These are phyloP conservation scores for Geranomyces variabilis DNA, from an alignment of 192 early-diverging fungal genomes.

Conservation along the genomic window DNA sequence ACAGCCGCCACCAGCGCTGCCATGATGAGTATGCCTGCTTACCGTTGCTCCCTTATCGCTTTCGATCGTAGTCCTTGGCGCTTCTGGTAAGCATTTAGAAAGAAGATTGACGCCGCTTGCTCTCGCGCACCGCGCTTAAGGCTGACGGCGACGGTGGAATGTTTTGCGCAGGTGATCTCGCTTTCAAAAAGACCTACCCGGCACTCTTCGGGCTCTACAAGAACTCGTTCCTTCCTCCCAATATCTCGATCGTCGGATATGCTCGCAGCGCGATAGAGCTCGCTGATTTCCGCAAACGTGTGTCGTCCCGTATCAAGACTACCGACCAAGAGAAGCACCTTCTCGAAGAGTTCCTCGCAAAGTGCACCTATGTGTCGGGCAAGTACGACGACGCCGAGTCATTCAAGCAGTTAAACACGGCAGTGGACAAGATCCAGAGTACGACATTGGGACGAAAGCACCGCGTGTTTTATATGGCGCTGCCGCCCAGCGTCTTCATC, in stretches of 20 bases:
- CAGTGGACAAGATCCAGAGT: slow-evolving; percentile 63
- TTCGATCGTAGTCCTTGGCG: slow-evolving; percentile 34
- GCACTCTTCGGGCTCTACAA: slow-evolving; percentile 93
- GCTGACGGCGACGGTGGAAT: slow-evolving; percentile 1
- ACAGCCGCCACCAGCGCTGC: background rate
- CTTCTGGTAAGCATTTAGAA: slow-evolving; percentile 27
- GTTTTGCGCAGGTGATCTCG: slow-evolving; percentile 80
- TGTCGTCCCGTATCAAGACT: slow-evolving; percentile 70
- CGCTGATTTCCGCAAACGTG: slow-evolving; percentile 75
- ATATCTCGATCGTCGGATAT: slow-evolving; percentile 85
- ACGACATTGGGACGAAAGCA: slow-evolving; percentile 53
- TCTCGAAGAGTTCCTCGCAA: slow-evolving; percentile 66
- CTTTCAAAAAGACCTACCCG: slow-evolving; percentile 98
- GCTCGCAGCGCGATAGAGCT: slow-evolving; percentile 81
- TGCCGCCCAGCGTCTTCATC: slow-evolving; percentile 95
- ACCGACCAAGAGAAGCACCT: slow-evolving; percentile 58
- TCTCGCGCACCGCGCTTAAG: background rate
- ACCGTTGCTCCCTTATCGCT: slow-evolving; percentile 1
- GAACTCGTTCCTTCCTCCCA: slow-evolving; percentile 76
- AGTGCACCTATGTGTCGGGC: slow-evolving; percentile 80
- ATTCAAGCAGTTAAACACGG: slow-evolving; percentile 68
- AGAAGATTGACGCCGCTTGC: background rate
- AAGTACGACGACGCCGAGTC: slow-evolving; percentile 78
- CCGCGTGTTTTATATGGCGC: slow-evolving; percentile 92
- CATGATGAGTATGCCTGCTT: no score